These are phyloP conservation scores for Oryza brachyantha DNA, from an alignment of 176 grass and related monocot species.

Conservation along the genomic window DNA sequence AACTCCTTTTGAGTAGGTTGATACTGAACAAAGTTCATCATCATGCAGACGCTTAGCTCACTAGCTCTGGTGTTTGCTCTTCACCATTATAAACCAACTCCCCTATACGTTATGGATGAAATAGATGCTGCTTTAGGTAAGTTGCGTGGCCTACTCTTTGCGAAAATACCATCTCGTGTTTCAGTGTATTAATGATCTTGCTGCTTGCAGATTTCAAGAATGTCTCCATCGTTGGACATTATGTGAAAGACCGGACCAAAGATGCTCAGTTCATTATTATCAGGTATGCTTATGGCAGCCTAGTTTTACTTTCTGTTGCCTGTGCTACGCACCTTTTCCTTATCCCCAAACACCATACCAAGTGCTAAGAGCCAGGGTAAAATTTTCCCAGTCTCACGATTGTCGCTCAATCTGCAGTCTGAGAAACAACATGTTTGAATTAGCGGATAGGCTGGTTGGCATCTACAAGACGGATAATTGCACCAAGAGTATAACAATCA, in stretches of 20 bases:
- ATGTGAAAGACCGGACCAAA: slow-evolving; percentile 94
- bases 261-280: slow-evolving; percentile 99
- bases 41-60: slow-evolving; percentile 82
- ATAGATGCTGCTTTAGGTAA: slow-evolving; percentile 97
- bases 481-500: slow-evolving; percentile 89
- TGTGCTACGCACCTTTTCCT: background rate
- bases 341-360: too few species aligned
- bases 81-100: slow-evolving; percentile 99
- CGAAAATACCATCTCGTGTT: background rate
- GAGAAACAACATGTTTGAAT: slow-evolving; percentile 98
- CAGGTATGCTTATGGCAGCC: slow-evolving; percentile 40
- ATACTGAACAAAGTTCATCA: background rate
- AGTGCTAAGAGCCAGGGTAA: background rate
- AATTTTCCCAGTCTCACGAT: background rate
- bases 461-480: slow-evolving; percentile 99
- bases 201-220: slow-evolving; percentile 89
- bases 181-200: slow-evolving; percentile 19
- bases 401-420: background rate
- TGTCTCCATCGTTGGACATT: slow-evolving; percentile 97
- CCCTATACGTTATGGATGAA: slow-evolving; percentile 97
- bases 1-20: background rate
- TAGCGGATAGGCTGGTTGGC: slow-evolving; percentile 84
- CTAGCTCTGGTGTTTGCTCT: slow-evolving; percentile 97
- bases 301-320: background rate
- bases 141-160: background rate